Conservation (phyloP, 2,329 filamentous ascomycete genomes). For the Balansia obtecta region DNA sequence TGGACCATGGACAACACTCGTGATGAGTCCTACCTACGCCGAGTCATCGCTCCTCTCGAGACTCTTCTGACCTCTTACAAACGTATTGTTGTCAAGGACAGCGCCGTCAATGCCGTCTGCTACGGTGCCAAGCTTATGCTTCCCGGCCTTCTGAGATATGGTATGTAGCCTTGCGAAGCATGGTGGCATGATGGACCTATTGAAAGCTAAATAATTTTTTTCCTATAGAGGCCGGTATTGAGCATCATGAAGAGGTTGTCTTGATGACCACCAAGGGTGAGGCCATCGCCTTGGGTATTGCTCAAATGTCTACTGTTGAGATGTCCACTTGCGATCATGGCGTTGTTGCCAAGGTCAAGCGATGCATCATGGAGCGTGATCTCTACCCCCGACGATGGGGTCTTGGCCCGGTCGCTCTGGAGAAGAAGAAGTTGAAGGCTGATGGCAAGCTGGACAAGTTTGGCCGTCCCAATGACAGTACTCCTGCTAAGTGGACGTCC, state of each 20-base stretch:
- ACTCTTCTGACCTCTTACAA: slow-evolving; percentile 88
- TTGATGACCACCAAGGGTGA: slow-evolving; percentile 99
- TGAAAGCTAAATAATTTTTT: slow-evolving; percentile 9
- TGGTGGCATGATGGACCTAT: neutral
- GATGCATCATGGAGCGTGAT: slow-evolving; percentile 99
- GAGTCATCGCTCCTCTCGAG: slow-evolving; percentile 86
- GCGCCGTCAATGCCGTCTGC: slow-evolving; percentile 81
- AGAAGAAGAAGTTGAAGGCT: slow-evolving; percentile 99
- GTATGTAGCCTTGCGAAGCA: slow-evolving; percentile 33
- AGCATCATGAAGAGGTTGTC: slow-evolving; percentile 91
- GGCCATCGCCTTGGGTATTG: slow-evolving; percentile 90
- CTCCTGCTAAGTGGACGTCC: slow-evolving; percentile 82
- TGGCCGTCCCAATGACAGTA: slow-evolving; percentile 82
- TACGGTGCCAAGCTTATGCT: slow-evolving; percentile 99
- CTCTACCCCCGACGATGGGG: slow-evolving; percentile 96
- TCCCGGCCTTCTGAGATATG: slow-evolving; percentile 84
- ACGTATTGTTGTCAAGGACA: slow-evolving; percentile 87
- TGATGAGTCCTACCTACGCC: slow-evolving; percentile 84
- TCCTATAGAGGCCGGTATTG: slow-evolving; percentile 70
- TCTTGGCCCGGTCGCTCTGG: slow-evolving; percentile 77
- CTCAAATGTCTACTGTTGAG: slow-evolving; percentile 96
- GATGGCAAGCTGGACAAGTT: slow-evolving; percentile 98
- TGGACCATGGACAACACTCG: slow-evolving; percentile 93
- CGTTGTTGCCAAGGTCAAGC: slow-evolving; percentile 96
- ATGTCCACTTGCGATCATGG: slow-evolving; percentile 95